Base-by-base conservation (phyloP, 1,284 basidiomycete species). In the Cystobasidiaceae sp. region DNA sequence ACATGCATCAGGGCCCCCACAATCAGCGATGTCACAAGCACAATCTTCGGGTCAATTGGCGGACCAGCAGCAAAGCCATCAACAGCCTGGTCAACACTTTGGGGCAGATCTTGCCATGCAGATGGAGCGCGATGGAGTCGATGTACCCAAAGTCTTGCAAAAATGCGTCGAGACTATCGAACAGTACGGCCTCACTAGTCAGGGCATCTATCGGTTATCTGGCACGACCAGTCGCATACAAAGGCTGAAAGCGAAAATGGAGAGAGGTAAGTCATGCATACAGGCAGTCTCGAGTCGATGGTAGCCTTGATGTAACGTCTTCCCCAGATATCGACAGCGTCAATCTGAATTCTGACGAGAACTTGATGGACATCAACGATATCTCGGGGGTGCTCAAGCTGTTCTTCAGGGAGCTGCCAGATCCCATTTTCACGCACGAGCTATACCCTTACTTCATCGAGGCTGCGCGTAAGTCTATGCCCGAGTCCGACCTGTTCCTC, bases 371-470 rank as follows among this genome's bases (percentile, higher is more conserved):
- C 76, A 93, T 98, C 79, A 97, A 96, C 79, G 93, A 91, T 69
- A 88, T 98, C 49, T 85, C 94, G 15, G 90, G 91, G 61, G 90
- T 88, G 46, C 80, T 97, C 67, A 99, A 99, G 79, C 80, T 93
- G 71, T 99, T 94, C 94, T 84, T 99, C 75, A 83, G 96, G 68
- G 96, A 98, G 76, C 80, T 98, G 61, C 94, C 94, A 11, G 93
- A 97, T 76, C 94, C 96, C 25, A 77, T 99, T 52, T 79, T 99
- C 71, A 97, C 94, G 1, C 82, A 83, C 70, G 81, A 80, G 56
- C 81, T 97, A 51, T 93, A 97, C 77, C 83, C 88, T 75, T 87
- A 87, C 8, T 99, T 98, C 79, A 86, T 97, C 71, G 93, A 97
- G 61, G 93, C 93, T 70, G 89, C 94, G 6, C 88, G 94, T 93